These are phyloP conservation scores for Nemania serpens DNA, from an alignment of 2,329 filamentous ascomycete species.

Conservation along the genomic window DNA sequence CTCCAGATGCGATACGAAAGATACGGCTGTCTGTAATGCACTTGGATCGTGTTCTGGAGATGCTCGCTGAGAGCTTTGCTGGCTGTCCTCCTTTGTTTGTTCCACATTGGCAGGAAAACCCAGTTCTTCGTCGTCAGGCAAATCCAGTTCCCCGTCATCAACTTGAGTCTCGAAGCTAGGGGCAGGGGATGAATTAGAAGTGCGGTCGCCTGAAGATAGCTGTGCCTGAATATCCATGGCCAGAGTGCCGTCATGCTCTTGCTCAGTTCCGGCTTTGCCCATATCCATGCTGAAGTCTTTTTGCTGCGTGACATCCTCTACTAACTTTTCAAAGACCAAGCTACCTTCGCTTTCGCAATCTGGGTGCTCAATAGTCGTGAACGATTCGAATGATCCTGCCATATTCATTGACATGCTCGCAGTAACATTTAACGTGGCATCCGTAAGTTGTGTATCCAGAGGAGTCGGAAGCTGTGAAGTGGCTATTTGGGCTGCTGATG, in stretches of 20 bases:
- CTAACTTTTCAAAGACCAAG: neutral
- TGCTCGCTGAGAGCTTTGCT: neutral
- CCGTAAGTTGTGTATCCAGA: slow-evolving; percentile 31
- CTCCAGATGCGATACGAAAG: slow-evolving; percentile 37
- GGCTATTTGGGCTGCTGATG: slow-evolving; percentile 9
- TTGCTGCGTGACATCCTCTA: neutral
- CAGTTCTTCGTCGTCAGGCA: slow-evolving; percentile 18
- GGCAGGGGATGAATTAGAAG: slow-evolving; percentile 26
- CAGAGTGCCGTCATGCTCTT: neutral
- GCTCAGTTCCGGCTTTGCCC: neutral
- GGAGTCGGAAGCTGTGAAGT: slow-evolving; percentile 35
- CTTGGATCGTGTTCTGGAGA: neutral
- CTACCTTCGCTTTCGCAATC: neutral
- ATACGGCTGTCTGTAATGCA: slow-evolving; percentile 18
- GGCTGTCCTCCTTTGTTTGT: slow-evolving; percentile 4
- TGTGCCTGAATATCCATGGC: slow-evolving; percentile 1
- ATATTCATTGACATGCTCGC: slow-evolving; percentile 21
- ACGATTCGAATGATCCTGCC: slow-evolving; percentile 18
- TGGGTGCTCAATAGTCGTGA: slow-evolving; percentile 8
- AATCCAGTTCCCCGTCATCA: slow-evolving; percentile 19
- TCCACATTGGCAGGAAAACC: slow-evolving; percentile 19
- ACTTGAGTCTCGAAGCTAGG: slow-evolving; percentile 33
- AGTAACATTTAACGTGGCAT: slow-evolving; percentile 4
- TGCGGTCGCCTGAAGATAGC: neutral
- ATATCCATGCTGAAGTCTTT: neutral